Base-by-base conservation (phyloP, 2,329 filamentous ascomycete genomes). In the Salinomyces thailandicus region DNA sequence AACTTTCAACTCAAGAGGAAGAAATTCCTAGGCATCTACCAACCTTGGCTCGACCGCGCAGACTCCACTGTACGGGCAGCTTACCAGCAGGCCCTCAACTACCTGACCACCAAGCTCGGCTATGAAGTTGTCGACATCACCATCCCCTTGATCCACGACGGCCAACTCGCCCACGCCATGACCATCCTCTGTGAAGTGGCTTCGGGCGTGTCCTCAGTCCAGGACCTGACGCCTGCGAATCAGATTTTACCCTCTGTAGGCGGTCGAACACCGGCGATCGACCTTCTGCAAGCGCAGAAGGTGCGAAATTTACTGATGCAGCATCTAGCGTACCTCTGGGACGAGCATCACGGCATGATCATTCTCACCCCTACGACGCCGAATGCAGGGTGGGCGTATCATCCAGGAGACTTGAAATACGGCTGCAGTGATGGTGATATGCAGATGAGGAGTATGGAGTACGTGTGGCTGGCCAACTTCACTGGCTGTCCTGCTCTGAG, bases 391-490 rank as follows among this genome's bases (percentile, higher is more conserved):
- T 93, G 83, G 81, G 73, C 73, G 28, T 75, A 79, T 8, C 36
- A 43, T 29, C 17, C 27, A 8, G 60, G 67, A 1, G 77, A 86
- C 51, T 55, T 77, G 4, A 47, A 54, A 5, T 62, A 67, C 31
- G 87, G 87, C 2, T 66, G 85, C 5, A 30, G 11, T 12, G 27
- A 30, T 14, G 79, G 71, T 0, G 85, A 91, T 55, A 67, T 63
- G 42, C 78, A 75, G 12, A 64, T 93, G n/a, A 67, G 73, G 17
- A 83, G 75, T 53, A 93, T 94, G 85, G 75, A 80, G 58, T 94
- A 85, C 60, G 77, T 83, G 12, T 93, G 82, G 73, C 61, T 93
- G 22, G 81, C 86, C 5, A 95, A 95, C 60, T 79, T 85, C 49
- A 75, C 71, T 0, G 87, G 87, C 0, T 78, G 79, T 33, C 87